Percentiles rank a stretch among this genome's conserved stretches.
Conservation (phyloP, 2,329 filamentous ascomycete genomes). For the Nemania serpens region DNA sequence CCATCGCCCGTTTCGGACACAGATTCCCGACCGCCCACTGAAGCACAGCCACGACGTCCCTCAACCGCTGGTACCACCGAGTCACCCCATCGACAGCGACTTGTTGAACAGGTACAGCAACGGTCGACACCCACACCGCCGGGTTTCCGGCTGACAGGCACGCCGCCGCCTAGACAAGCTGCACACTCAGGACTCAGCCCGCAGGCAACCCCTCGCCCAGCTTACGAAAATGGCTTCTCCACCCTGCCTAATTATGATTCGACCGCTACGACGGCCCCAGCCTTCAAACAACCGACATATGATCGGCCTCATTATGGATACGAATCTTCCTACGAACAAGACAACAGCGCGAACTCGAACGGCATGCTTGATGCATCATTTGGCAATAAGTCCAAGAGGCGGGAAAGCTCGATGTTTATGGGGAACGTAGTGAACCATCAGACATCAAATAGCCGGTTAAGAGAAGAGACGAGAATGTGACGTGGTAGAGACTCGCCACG, state of each 20-base stretch:
- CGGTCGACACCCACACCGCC: slow-evolving; percentile 58
- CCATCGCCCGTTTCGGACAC: slow-evolving; percentile 50
- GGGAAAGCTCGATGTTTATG: slow-evolving; percentile 66
- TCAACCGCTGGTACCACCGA: slow-evolving; percentile 56
- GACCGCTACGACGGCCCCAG: slow-evolving; percentile 20
- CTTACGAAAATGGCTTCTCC: slow-evolving; percentile 52
- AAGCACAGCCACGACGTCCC: slow-evolving; percentile 50
- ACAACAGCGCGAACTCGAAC: slow-evolving; percentile 38
- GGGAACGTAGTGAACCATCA: slow-evolving; percentile 55
- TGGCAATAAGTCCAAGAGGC: slow-evolving; percentile 51
- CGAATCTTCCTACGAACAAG: slow-evolving; percentile 38
- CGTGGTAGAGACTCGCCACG: background rate
- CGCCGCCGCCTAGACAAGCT: slow-evolving; percentile 50
- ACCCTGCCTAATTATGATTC: slow-evolving; percentile 45
- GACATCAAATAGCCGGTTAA: slow-evolving; percentile 57
- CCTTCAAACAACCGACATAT: slow-evolving; percentile 39
- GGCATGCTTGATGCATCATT: slow-evolving; percentile 45
- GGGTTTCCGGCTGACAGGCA: slow-evolving; percentile 45
- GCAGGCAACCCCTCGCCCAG: slow-evolving; percentile 45
- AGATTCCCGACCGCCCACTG: slow-evolving; percentile 38
- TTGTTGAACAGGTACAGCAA: slow-evolving; percentile 48
- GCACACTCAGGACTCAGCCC: slow-evolving; percentile 43
- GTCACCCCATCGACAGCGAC: slow-evolving; percentile 57
- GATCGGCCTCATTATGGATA: slow-evolving; percentile 46
- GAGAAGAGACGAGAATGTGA: slow-evolving; percentile 56